These are phyloP conservation scores for Angomonas deanei DNA, from an alignment of 208 protist genomes.

Conservation along the genomic window DNA sequence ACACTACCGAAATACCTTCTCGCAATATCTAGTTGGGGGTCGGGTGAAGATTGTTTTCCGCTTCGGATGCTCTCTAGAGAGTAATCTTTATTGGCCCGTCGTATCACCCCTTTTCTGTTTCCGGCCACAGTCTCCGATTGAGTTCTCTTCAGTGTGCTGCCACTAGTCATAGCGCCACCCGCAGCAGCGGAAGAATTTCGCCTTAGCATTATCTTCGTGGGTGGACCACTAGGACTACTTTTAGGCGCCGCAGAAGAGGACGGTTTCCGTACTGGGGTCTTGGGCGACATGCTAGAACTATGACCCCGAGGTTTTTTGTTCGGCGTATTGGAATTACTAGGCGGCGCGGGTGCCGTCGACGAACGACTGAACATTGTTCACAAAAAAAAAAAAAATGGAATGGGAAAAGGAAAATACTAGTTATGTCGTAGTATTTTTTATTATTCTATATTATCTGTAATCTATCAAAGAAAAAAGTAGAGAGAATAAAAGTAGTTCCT, in stretches of 20 bases:
- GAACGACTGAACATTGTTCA: constrained; percentile 4
- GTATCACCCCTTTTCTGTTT: too few species aligned
- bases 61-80: too few species aligned
- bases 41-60: background rate
- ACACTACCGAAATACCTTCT: background rate
- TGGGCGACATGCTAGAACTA: background rate
- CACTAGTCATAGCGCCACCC: too few species aligned
- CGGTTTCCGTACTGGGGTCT: background rate
- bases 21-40: background rate
- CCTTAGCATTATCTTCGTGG: too few species aligned
- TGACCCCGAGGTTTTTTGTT: background rate
- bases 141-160: too few species aligned
- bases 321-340: background rate
- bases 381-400: constrained; percentile 15
- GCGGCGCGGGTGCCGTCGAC: background rate
- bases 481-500: constrained; percentile 9
- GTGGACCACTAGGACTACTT: background rate
- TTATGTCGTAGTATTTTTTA: too few species aligned
- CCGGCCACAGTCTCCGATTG: too few species aligned
- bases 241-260: background rate
- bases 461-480: constrained; percentile 4
- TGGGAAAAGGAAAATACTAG: background rate
- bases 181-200: too few species aligned
- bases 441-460: background rate
- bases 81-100: too few species aligned